phyloP scores from a whole-genome alignment of 2,329 filamentous ascomycete genomes.

The Colletotrichum musae region DNA sequence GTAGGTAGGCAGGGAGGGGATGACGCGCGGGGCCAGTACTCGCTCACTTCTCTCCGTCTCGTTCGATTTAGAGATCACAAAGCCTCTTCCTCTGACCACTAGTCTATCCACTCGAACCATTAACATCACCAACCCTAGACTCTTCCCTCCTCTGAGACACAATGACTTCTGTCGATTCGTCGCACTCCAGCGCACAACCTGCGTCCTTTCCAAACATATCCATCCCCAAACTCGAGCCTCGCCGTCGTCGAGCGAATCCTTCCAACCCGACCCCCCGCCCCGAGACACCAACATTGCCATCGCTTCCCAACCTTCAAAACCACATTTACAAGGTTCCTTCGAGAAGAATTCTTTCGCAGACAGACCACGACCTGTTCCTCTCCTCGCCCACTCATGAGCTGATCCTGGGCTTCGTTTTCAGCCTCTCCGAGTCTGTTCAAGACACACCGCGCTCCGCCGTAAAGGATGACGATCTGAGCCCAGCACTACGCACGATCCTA shows the following conservation, averaged over 20 bases:
- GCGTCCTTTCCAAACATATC: slow-evolving; percentile 42
- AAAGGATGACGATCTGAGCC: slow-evolving; percentile 69
- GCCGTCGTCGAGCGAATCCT: slow-evolving; percentile 66
- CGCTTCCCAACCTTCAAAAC: slow-evolving; percentile 73
- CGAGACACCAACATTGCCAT: slow-evolving; percentile 80
- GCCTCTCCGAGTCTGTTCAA: slow-evolving; percentile 84
- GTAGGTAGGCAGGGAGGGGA: no score
- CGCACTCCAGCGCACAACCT: background rate
- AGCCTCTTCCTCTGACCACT: no score
- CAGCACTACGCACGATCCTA: slow-evolving; percentile 75
- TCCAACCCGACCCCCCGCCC: slow-evolving; percentile 76
- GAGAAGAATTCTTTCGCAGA: slow-evolving; percentile 83
- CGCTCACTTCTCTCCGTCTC: background rate
- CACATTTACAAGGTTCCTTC: slow-evolving; percentile 77
- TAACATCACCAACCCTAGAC: background rate
- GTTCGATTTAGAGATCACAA: no score
- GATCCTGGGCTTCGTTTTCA: slow-evolving; percentile 88
- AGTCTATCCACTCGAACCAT: background rate
- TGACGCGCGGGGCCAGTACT: background rate
- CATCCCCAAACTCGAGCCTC: slow-evolving; percentile 78
- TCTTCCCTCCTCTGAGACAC: background rate
- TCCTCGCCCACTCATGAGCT: slow-evolving; percentile 82
- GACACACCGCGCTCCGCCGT: slow-evolving; percentile 77
- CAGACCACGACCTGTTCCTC: slow-evolving; percentile 87
- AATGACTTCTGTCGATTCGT: slow-evolving; percentile 28